These are phyloP conservation scores for Harrya chromipes DNA, from an alignment of 768 basidiomycete species.

Conservation along the genomic window DNA sequence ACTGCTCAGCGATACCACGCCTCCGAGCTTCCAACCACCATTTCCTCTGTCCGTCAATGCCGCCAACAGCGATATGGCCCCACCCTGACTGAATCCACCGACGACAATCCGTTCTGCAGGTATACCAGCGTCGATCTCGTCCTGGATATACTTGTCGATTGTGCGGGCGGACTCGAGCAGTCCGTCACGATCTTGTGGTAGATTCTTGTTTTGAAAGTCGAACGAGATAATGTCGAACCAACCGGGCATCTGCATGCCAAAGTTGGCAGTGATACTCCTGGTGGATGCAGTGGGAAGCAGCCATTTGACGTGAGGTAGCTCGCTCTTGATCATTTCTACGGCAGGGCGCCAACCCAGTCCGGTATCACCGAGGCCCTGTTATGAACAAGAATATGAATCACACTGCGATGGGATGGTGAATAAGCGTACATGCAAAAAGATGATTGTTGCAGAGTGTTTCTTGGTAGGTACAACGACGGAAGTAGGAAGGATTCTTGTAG, in stretches of 20 bases:
- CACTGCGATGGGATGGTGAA: background rate
- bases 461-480: constrained; percentile 47
- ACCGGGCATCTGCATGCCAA: constrained; percentile 58
- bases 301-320: constrained; percentile 81
- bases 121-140: constrained; percentile 72
- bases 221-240: constrained; percentile 83
- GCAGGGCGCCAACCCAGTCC: constrained; percentile 78
- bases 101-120: constrained; percentile 70
- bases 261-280: constrained; percentile 76
- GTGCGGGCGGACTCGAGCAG: constrained; percentile 62
- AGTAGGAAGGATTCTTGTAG: constrained; percentile 15
- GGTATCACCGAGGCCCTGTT: constrained; percentile 71
- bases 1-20: constrained; percentile 69
- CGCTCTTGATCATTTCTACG: constrained; percentile 60
- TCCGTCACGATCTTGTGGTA: constrained; percentile 47
- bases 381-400: constrained; percentile 1
- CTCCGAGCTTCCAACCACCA: constrained; percentile 61
- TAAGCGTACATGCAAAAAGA: constrained; percentile 79
- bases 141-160: constrained; percentile 66
- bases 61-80: constrained; percentile 68
- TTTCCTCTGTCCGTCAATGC: constrained; percentile 45
- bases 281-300: constrained; percentile 44
- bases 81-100: constrained; percentile 90
- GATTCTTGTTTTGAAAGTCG: constrained; percentile 46
- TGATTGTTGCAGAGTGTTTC: constrained; percentile 81